Evolutionary conservation across 2,329 filamentous ascomycete species (phyloP), one percentile per base, ranked within the genome.

Genomic region (Monosporascus ibericus): DNA sequence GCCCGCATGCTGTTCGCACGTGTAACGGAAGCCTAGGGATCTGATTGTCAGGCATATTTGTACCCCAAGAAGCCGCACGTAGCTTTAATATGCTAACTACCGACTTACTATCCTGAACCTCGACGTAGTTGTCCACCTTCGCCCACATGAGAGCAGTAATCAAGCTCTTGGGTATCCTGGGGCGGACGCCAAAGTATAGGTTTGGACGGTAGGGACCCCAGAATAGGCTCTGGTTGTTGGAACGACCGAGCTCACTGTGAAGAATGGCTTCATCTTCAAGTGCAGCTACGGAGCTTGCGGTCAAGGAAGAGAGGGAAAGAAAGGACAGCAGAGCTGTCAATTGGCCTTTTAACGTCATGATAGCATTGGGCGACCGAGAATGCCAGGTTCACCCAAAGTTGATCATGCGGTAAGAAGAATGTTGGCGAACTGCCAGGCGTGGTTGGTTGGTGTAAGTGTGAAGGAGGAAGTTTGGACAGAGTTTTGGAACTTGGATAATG

Each of bases 141-240:
- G 85, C 84, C 94, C 94, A 99, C 75, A 97, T 82, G 66, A 99
- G 75, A 1, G 88, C 91, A 2, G 89, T 85, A 70, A 86, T 84
- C 60, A 97, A 70, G 62, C 89, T 92, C 67, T 92, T 85, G 0
- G 92, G 87, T 48, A 92, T 78, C 53, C 91, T 81, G 46, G 92
- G 90, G 20, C 90, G 81, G 37, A 96, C 82, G 2, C 92, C 92
- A 75, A 97, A 97, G 72, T 96, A 97, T 44, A 97, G 72, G 65
- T 96, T 96, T 0, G 92, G 88, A 61, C 90, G 84, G 73, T 97
- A 99, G 1, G 94, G 90, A 0, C 94, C 94, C 94, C 94, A 99
- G 75, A 97, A 78, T 62, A 99, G 77, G 65, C 87, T 92, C 65
- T 95, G 81, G 70, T 97, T 96, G 65, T 82, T 82, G 56, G 76